Base-by-base conservation (phyloP, 345 rosid species). In the Hibiscus syriacus region DNA sequence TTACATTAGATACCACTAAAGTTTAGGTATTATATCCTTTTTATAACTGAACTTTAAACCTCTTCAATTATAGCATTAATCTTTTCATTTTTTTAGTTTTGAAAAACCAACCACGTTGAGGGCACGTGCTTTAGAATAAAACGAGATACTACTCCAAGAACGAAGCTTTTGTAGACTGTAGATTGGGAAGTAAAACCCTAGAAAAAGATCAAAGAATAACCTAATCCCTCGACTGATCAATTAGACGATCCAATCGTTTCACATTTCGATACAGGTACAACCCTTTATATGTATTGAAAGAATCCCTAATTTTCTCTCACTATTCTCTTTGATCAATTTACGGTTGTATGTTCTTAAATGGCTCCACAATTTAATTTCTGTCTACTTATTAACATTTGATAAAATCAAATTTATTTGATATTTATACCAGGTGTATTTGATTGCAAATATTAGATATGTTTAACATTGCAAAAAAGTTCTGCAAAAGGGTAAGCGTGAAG, bases 401-500 rank as follows among this genome's bases (percentile, higher is more conserved):
- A 29, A 12, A 12, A 61, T 1, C 2, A 4, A 38, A 20, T 22
- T 23, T 23, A 2, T 34, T 36, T 9, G 2, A n/a, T 50, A 20
- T 2, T 48, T 25, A 41, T 38, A 11, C 46, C 20, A 32, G 55
- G 55, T 46, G 0, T 12, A 20, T 58, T 32, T 30, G 3, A 49
- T 27, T 26, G 20, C 16, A 7, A 32, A 30, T 29, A 5, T 30
- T 1, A 59, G 49, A 34, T 65, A 73, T 77, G 77, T 59, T 73
- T 27, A 72, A 72, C 74, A 48, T 75, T 26, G 67, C 70, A 13
- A 38, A 70, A 16, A 68, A 81, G 2, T 52, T 80, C 3, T 85
- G 85, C 75, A 81, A 82, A 71, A 70, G 86, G 39, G 67, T 83
- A 67, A 81, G 67, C 55, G 12, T 80, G 57, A 81, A 81, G 74